Evolutionary conservation across 768 basidiomycete species (phyloP).

Genomic region (Russula olivacea): DNA sequence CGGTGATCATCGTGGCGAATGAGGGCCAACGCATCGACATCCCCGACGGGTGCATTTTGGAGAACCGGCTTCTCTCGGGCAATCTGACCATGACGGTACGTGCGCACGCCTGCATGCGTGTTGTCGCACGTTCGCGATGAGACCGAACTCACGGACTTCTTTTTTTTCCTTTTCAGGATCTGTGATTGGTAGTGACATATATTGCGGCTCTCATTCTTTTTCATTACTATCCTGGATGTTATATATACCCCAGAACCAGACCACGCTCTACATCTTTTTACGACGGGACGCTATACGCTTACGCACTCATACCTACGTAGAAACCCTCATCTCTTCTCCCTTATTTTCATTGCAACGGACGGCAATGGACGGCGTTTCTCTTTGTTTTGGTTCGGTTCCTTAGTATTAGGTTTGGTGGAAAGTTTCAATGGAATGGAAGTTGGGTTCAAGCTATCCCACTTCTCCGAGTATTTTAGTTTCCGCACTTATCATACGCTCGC

Average conservation of each 20-base stretch:
- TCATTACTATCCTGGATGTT: not conserved
- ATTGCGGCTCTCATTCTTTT: not conserved
- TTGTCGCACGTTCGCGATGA: not conserved
- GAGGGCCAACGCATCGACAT: constrained; percentile 72
- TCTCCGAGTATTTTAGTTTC: not conserved
- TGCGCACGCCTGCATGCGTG: not conserved
- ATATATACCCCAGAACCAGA: not conserved
- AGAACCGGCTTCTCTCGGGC: constrained; percentile 74
- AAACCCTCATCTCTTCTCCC: not conserved
- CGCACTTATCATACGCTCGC: not conserved
- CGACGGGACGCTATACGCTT: not conserved
- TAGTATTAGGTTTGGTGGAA: not conserved
- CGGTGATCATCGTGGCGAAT: constrained; percentile 81
- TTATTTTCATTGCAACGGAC: not conserved
- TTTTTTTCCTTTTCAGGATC: constrained; percentile 1
- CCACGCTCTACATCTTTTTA: not conserved
- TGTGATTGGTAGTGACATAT: constrained; percentile 6
- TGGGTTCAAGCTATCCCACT: not conserved
- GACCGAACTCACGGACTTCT: not conserved
- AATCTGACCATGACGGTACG: constrained; percentile 73
- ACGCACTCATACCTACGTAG: not conserved
- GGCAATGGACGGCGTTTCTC: not conserved
- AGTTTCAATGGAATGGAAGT: not conserved
- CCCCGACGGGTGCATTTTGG: constrained; percentile 66
- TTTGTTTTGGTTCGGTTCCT: not conserved